phyloP scores from a whole-genome alignment of 2,329 filamentous ascomycete species.

The Pyricularia sp. region DNA sequence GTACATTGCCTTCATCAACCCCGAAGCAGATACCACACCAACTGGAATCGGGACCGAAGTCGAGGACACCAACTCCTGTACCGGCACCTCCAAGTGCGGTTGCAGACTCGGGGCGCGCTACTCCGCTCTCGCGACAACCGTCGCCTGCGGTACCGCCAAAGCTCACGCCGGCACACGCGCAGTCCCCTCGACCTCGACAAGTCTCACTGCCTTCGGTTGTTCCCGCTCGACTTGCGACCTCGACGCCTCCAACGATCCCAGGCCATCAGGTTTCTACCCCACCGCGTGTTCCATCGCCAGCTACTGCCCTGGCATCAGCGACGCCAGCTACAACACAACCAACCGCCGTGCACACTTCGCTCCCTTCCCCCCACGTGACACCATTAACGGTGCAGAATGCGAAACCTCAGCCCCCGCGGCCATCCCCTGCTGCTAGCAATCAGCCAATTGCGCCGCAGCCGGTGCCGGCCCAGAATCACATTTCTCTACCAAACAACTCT shows the following conservation, averaged over 20 bases:
- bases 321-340: neutral
- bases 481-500: neutral
- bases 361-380: neutral
- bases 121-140: neutral
- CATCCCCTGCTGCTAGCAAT: neutral
- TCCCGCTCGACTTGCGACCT: neutral
- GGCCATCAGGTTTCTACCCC: neutral
- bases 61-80: neutral
- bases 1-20: neutral
- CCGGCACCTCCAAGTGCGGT: neutral
- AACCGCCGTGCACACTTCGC: neutral
- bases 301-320: neutral
- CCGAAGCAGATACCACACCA: neutral
- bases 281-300: neutral
- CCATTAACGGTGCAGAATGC: neutral
- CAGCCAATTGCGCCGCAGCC: neutral
- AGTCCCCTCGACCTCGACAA: neutral
- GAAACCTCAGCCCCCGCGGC: neutral
- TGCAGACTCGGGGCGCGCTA: neutral
- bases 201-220: neutral
- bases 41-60: neutral
- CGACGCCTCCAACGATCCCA: neutral
- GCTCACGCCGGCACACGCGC: neutral
- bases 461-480: neutral
- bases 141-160: neutral